Conservation (phyloP, 106 monocot species). For the Alisma plantagoaquatica region DNA sequence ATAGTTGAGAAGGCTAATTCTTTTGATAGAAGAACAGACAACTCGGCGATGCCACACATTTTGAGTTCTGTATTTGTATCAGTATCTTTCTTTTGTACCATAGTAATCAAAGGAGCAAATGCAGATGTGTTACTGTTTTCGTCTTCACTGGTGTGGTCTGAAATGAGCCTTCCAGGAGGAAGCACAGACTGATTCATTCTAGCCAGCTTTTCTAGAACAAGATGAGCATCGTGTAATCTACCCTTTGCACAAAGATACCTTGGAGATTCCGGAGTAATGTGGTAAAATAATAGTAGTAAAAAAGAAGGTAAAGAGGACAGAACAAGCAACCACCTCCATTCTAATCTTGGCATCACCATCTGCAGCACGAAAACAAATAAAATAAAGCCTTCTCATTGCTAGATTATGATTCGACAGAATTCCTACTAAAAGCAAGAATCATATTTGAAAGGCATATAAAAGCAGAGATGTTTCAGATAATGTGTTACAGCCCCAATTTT, state of each 20-base stretch:
- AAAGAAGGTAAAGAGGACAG: conserved; percentile 66
- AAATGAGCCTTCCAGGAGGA: conserved; percentile 46
- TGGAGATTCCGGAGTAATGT: conserved; percentile 56
- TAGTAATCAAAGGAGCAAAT: conserved; percentile 20
- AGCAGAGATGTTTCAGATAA: no score
- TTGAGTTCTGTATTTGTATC: no score
- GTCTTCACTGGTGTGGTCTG: conserved; percentile 11
- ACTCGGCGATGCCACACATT: conserved; percentile 17
- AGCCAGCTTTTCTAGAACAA: conserved; percentile 45
- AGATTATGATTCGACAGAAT: neutral
- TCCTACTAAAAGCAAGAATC: no score
- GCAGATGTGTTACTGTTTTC: conserved; percentile 21
- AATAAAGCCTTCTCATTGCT: neutral
- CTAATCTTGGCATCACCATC: conserved; percentile 61
- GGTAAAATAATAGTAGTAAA: conserved; percentile 62
- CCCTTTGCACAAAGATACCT: conserved; percentile 73
- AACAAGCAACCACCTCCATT: conserved; percentile 83
- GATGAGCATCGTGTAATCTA: conserved; percentile 36
- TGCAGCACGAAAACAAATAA: conserved; percentile 19
- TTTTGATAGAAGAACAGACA: conserved; percentile 34
- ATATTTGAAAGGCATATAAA: no score
- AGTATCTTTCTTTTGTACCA: conserved; percentile 10
- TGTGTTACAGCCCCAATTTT: no score
- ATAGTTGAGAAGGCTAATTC: conserved; percentile 49
- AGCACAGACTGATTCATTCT: conserved; percentile 35